phyloP scores from a whole-genome alignment of 2,329 filamentous ascomycete genomes.

The Neofusicoccum sp. region DNA sequence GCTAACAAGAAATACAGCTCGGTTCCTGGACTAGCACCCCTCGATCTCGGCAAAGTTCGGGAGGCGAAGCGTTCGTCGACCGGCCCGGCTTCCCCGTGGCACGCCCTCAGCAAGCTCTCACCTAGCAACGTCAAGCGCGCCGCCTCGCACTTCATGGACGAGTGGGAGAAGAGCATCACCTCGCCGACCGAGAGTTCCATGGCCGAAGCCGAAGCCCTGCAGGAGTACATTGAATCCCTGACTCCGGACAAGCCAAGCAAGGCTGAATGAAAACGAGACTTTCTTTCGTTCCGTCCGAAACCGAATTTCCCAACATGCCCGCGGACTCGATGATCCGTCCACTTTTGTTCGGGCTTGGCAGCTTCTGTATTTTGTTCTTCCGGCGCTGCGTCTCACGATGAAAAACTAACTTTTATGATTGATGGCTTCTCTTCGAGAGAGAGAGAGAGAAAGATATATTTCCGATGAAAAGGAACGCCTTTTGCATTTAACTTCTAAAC shows the following conservation, averaged over 20 bases:
- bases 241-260: neutral
- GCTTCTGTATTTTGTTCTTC: neutral
- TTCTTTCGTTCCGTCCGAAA: no score
- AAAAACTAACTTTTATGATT: neutral
- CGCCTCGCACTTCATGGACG: slow-evolving; percentile 81
- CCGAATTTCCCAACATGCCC: neutral
- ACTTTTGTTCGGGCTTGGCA: neutral
- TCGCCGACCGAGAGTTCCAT: slow-evolving; percentile 9
- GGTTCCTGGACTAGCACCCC: slow-evolving; percentile 11
- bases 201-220: slow-evolving; percentile 12
- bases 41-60: slow-evolving; percentile 12
- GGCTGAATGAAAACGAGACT: neutral
- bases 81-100: slow-evolving; percentile 55
- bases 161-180: slow-evolving; percentile 69
- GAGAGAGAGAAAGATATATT: neutral
- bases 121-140: slow-evolving; percentile 78
- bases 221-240: slow-evolving; percentile 6
- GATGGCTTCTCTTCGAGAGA: neutral
- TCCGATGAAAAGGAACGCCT: neutral
- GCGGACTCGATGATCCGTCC: neutral
- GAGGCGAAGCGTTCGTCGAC: slow-evolving; percentile 23
- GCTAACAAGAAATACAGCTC: neutral
- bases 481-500: neutral
- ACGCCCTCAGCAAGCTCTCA: slow-evolving; percentile 67
- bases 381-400: neutral